These are phyloP conservation scores for Arthrobotrys sinensis DNA, from an alignment of 2,329 filamentous ascomycete genomes.

Conservation along the genomic window DNA sequence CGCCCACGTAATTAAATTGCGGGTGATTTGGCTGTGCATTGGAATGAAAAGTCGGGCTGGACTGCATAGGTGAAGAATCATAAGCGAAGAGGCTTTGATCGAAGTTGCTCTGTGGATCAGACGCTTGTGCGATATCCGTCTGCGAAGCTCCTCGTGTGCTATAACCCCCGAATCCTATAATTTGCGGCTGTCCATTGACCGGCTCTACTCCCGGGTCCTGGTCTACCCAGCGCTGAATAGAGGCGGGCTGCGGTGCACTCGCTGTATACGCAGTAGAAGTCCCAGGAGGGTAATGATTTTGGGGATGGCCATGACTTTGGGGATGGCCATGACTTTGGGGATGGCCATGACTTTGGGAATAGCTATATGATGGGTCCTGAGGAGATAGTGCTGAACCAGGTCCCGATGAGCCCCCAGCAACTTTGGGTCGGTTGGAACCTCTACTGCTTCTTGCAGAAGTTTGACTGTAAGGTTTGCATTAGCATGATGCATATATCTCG, in stretches of 20 bases:
- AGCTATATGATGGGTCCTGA: too few relatives aligned
- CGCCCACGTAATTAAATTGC: neutral
- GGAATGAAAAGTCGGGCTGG: too few relatives aligned
- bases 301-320: too few relatives aligned
- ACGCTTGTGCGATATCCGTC: neutral
- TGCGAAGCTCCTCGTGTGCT: neutral
- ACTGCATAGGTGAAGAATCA: neutral
- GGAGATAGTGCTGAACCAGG: too few relatives aligned
- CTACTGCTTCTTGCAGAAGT: too few relatives aligned
- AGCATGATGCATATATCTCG: too few relatives aligned
- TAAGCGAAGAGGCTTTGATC: neutral
- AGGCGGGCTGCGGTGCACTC: neutral
- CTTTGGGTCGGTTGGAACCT: too few relatives aligned
- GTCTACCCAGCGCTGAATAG: neutral
- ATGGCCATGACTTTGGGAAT: too few relatives aligned
- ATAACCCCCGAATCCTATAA: neutral
- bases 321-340: too few relatives aligned
- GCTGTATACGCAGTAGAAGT: neutral
- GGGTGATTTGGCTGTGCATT: neutral
- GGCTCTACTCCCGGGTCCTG: neutral
- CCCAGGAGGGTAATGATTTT: too few relatives aligned
- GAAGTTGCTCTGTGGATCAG: slow-evolving; percentile 2
- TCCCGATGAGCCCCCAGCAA: too few relatives aligned
- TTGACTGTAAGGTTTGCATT: too few relatives aligned
- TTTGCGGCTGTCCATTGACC: neutral